Percentiles rank a stretch among this genome's conserved stretches.
These are phyloP conservation scores for Ceratocystis cubensis DNA, from an alignment of 2,329 filamentous ascomycete genomes.

Conservation along the genomic window DNA sequence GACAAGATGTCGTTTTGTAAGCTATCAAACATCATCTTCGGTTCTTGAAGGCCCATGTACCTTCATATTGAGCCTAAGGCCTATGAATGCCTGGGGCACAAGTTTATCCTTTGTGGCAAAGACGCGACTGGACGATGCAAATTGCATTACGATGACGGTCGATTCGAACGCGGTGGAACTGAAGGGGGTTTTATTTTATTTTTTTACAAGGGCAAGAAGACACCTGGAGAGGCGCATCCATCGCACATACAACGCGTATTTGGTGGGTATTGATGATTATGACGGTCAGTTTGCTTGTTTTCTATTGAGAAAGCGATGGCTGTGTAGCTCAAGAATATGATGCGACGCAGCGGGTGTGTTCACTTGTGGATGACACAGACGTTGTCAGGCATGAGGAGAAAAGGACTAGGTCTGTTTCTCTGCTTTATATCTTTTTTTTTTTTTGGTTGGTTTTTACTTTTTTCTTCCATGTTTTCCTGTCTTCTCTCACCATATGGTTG, in stretches of 20 bases:
- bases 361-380: not conserved
- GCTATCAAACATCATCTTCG: not conserved
- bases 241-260: not conserved
- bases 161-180: not conserved
- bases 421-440: constrained; percentile 20
- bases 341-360: constrained; percentile 7
- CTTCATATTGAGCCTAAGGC: no score
- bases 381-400: not conserved
- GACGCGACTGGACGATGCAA: not conserved
- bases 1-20: not conserved
- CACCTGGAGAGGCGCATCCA: not conserved
- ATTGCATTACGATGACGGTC: not conserved
- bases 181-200: not conserved
- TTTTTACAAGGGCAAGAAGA: not conserved
- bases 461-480: constrained; percentile 3
- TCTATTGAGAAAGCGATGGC: not conserved
- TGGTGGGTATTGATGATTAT: constrained; percentile 7
- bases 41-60: no score
- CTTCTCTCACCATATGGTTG: not conserved
- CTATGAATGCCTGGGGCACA: no score
- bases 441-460: constrained; percentile 10
- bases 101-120: not conserved
- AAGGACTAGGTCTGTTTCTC: not conserved
- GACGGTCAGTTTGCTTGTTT: not conserved
- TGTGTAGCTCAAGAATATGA: not conserved